Percentiles rank a stretch among this genome's conserved stretches.
These are phyloP conservation scores for Poa pratensis DNA, from an alignment of 176 grass and related monocot genomes.

Conservation along the genomic window DNA sequence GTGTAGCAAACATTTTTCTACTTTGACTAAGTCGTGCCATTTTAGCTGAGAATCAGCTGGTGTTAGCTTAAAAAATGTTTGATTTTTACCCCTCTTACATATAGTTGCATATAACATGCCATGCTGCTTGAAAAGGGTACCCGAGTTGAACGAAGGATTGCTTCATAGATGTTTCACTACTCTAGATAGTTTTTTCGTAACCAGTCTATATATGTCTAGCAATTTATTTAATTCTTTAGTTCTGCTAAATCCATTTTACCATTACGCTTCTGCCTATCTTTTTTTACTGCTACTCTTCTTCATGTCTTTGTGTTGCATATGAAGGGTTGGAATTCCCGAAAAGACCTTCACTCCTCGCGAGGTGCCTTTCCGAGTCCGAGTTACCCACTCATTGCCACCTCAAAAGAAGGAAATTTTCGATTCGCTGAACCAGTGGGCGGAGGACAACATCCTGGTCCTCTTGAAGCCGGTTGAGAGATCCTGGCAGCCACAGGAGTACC, in stretches of 20 bases:
- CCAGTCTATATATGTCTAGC: background rate
- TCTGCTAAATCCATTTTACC: background rate
- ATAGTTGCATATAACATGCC: background rate
- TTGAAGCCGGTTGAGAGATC: conserved; percentile 1
- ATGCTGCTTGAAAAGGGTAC: background rate
- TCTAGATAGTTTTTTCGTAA: background rate
- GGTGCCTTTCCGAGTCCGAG: background rate
- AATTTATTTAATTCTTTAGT: background rate
- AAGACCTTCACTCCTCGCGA: background rate
- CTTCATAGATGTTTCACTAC: background rate
- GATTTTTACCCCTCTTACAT: background rate
- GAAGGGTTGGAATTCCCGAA: conserved; percentile 14
- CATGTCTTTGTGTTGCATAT: background rate
- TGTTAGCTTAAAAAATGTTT: background rate
- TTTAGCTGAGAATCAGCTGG: background rate
- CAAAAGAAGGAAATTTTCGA: conserved; percentile 17
- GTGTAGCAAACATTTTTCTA: background rate
- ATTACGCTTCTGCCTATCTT: background rate
- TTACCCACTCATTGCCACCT: background rate
- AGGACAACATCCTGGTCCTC: conserved; percentile 9
- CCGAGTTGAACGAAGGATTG: background rate
- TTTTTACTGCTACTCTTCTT: background rate
- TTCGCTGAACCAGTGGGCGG: conserved; percentile 3
- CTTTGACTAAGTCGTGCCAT: background rate
- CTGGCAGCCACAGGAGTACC: conserved; percentile 7